phyloP scores from a whole-genome alignment of 345 rosid genomes.

The Arabidopsis arenosa region DNA sequence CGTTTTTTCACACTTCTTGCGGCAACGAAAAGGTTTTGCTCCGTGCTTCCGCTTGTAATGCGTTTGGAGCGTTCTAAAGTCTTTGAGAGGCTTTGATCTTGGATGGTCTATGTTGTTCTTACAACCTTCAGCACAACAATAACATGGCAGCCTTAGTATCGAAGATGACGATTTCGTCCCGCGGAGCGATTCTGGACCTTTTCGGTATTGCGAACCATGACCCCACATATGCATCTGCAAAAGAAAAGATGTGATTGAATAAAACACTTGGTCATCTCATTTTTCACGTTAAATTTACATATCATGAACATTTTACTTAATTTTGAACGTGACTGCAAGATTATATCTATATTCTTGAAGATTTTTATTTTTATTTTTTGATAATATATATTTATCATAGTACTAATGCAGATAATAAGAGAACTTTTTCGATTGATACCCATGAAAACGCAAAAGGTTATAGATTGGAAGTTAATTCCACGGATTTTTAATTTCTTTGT shows the following conservation, averaged over 20 bases:
- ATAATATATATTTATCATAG: background rate
- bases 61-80: conserved; percentile 90
- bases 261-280: background rate
- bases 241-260: background rate
- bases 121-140: conserved; percentile 83
- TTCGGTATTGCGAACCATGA: conserved; percentile 89
- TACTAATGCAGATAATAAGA: background rate
- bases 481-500: background rate
- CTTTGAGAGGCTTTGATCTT: conserved; percentile 80
- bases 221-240: conserved; percentile 97
- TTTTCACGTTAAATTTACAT: conserved; percentile 10
- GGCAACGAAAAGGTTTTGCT: conserved; percentile 71
- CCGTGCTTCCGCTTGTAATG: conserved; percentile 92
- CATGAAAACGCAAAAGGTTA: conserved; percentile 10
- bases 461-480: background rate
- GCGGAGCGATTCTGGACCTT: conserved; percentile 77
- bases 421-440: background rate
- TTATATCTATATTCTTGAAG: background rate
- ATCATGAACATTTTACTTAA: conserved; percentile 9
- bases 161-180: conserved; percentile 78
- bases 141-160: conserved; percentile 78
- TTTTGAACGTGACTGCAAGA: conserved; percentile 9
- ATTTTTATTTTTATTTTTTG: background rate
- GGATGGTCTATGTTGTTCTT: conserved; percentile 89
- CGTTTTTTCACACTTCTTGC: conserved; percentile 78